phyloP scores from a whole-genome alignment of 1,284 basidiomycete genomes.

The Cutaneotrichosporon arboriforme region DNA sequence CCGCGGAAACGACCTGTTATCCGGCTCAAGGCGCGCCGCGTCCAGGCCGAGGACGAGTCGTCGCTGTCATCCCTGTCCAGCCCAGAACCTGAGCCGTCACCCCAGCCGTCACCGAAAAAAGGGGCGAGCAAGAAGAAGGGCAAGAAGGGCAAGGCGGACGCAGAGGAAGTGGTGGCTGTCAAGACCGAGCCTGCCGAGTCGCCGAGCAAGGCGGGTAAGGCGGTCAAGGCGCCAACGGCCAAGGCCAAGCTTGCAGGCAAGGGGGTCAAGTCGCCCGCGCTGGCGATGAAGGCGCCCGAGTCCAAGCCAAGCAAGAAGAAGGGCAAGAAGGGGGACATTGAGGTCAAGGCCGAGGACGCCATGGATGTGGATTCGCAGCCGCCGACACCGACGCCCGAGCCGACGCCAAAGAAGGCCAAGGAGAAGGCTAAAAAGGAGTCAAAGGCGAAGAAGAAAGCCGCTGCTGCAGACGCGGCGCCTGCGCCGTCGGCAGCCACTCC shows the following conservation, averaged over 20 bases:
- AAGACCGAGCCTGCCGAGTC: conserved; percentile 5
- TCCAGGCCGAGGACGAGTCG: conserved; percentile 22
- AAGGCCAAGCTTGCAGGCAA: conserved; percentile 13
- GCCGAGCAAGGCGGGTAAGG: conserved; percentile 1
- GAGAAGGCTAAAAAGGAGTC: conserved; percentile 21
- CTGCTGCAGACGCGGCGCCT: not conserved
- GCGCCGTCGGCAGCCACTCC: not conserved
- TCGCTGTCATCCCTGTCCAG: conserved; percentile 29
- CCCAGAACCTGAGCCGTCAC: conserved; percentile 5
- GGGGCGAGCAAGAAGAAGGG: conserved; percentile 12
- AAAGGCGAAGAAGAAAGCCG: conserved; percentile 22
- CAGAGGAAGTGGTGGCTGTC: not conserved
- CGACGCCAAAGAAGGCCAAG: conserved; percentile 13
- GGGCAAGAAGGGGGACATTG: conserved; percentile 6
- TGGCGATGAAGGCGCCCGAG: conserved; percentile 16
- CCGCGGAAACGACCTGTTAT: conserved; percentile 5
- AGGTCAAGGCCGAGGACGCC: conserved; percentile 14
- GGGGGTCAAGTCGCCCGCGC: conserved; percentile 20
- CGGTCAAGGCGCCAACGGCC: conserved; percentile 6
- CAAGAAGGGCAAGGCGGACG: conserved; percentile 6
- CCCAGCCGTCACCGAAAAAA: conserved; percentile 6
- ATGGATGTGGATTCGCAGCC: conserved; percentile 17
- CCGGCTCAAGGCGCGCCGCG: conserved; percentile 9
- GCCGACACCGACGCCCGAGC: conserved; percentile 1
- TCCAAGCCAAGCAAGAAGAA: conserved; percentile 4